These are phyloP conservation scores for Colletotrichum graminicola DNA, from an alignment of 2,329 filamentous ascomycete species.

Conservation along the genomic window DNA sequence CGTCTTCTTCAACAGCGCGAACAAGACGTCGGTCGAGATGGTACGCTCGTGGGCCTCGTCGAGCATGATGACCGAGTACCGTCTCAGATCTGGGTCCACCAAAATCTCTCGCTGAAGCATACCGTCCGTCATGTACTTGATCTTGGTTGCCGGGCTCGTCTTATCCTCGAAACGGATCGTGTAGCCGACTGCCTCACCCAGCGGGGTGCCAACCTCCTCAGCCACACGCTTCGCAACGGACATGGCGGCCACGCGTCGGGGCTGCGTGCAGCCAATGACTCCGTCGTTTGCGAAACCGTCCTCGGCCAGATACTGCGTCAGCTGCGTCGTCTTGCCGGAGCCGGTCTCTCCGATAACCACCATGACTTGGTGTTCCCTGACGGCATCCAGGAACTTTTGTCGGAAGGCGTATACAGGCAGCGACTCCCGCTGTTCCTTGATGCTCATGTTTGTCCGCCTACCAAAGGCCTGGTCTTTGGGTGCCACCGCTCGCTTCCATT, in stretches of 20 bases:
- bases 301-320: slow-evolving; percentile 96
- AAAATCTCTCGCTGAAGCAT: slow-evolving; percentile 97
- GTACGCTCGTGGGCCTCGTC: slow-evolving; percentile 98
- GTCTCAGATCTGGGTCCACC: slow-evolving; percentile 86
- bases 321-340: slow-evolving; percentile 95
- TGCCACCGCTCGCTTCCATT: slow-evolving; percentile 90
- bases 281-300: slow-evolving; percentile 88
- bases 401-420: slow-evolving; percentile 92
- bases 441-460: slow-evolving; percentile 89
- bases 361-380: slow-evolving; percentile 87
- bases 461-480: slow-evolving; percentile 85
- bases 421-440: slow-evolving; percentile 93
- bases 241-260: slow-evolving; percentile 96
- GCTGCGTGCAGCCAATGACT: slow-evolving; percentile 96
- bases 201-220: slow-evolving; percentile 91
- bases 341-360: slow-evolving; percentile 98
- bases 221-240: slow-evolving; percentile 97
- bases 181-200: slow-evolving; percentile 95
- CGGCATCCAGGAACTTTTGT: slow-evolving; percentile 86
- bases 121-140: slow-evolving; percentile 99
- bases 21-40: slow-evolving; percentile 94
- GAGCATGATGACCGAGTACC: slow-evolving; percentile 97
- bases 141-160: slow-evolving; percentile 87
- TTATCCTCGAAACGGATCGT: slow-evolving; percentile 98
- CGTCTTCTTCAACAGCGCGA: slow-evolving; percentile 94